A percentile compares a stretch with the other conserved stretches of the same genome.
Conservation (phyloP, 2,329 filamentous ascomycete genomes). For the Neocucurbitaria cava region DNA sequence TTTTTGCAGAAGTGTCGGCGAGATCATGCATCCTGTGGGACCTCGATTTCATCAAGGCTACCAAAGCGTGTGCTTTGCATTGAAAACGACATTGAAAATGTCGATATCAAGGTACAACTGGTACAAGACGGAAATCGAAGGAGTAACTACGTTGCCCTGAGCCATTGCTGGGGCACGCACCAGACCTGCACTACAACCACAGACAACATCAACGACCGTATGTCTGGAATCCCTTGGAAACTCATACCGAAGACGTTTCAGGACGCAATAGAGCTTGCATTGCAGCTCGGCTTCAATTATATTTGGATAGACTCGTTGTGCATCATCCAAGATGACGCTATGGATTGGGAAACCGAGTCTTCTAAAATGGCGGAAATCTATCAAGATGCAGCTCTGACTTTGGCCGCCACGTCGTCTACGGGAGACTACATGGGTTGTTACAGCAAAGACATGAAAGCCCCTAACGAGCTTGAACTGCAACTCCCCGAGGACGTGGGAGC, state of each 20-base stretch:
- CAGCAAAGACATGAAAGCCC: background rate
- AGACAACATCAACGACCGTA: background rate
- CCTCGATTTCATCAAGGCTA: background rate
- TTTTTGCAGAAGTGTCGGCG: slow-evolving; percentile 11
- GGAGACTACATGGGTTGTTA: slow-evolving; percentile 6
- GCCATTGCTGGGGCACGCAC: slow-evolving; percentile 18
- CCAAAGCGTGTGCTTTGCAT: slow-evolving; percentile 20
- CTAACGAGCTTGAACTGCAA: background rate
- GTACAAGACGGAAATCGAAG: slow-evolving; percentile 5
- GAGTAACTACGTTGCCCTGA: background rate
- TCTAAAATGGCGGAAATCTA: slow-evolving; percentile 18
- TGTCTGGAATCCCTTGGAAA: slow-evolving; percentile 4
- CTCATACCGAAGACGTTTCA: slow-evolving; percentile 11
- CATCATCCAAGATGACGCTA: slow-evolving; percentile 19
- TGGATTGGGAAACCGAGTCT: slow-evolving; percentile 16
- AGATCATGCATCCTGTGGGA: slow-evolving; percentile 14
- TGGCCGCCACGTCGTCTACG: slow-evolving; percentile 12
- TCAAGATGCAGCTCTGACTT: slow-evolving; percentile 9
- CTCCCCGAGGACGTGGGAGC: slow-evolving; percentile 9
- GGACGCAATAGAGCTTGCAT: slow-evolving; percentile 8
- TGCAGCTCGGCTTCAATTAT: slow-evolving; percentile 23
- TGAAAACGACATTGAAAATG: background rate
- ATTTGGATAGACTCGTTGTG: slow-evolving; percentile 34
- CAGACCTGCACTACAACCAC: slow-evolving; percentile 5
- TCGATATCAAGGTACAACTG: slow-evolving; percentile 2